Percentiles rank a stretch among this genome's conserved stretches.
Evolutionary conservation across 1,284 basidiomycete genomes (phyloP).

Genomic region (Amylostereum areolatum): DNA sequence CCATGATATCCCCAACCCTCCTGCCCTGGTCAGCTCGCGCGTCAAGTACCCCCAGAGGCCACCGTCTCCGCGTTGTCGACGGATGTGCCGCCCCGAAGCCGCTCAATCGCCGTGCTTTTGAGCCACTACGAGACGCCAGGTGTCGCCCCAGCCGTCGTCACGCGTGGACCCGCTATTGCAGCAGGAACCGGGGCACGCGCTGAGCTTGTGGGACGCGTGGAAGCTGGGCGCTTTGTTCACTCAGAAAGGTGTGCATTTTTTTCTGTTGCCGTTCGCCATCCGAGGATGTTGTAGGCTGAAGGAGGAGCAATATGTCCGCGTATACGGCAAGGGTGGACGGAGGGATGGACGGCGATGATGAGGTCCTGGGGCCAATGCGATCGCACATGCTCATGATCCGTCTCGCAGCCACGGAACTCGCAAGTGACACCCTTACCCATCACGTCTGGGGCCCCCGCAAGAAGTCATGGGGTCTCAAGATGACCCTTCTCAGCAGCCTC

Average conservation of each 20-base stretch:
- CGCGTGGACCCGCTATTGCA: slow-evolving; percentile 61
- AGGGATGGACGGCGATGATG: too few relatives aligned
- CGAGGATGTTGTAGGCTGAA: too few relatives aligned
- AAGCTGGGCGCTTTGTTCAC: slow-evolving; percentile 60
- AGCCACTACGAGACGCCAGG: slow-evolving; percentile 64
- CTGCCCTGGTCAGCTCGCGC: slow-evolving; percentile 25
- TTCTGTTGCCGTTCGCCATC: neutral
- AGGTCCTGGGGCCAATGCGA: too few relatives aligned
- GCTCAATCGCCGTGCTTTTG: slow-evolving; percentile 31
- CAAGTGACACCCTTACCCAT: slow-evolving; percentile 64
- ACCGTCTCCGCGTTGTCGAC: slow-evolving; percentile 5
- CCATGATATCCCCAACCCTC: too few relatives aligned
- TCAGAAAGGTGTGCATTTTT: slow-evolving; percentile 49
- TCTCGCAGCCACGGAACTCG: slow-evolving; percentile 59
- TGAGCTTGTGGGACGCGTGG: slow-evolving; percentile 64
- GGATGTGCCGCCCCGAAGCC: too few relatives aligned
- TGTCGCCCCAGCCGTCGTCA: slow-evolving; percentile 61
- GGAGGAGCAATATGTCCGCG: too few relatives aligned
- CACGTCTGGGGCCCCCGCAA: slow-evolving; percentile 77
- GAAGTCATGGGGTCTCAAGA: slow-evolving; percentile 86
- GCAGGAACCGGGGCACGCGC: slow-evolving; percentile 42
- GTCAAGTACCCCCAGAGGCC: slow-evolving; percentile 11
- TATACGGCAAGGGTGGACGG: too few relatives aligned
- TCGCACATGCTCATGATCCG: too few relatives aligned
- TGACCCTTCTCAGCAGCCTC: slow-evolving; percentile 78